Evolutionary conservation across 2,329 filamentous ascomycete genomes (phyloP).

Genomic region (Colletotrichum falcatum): DNA sequence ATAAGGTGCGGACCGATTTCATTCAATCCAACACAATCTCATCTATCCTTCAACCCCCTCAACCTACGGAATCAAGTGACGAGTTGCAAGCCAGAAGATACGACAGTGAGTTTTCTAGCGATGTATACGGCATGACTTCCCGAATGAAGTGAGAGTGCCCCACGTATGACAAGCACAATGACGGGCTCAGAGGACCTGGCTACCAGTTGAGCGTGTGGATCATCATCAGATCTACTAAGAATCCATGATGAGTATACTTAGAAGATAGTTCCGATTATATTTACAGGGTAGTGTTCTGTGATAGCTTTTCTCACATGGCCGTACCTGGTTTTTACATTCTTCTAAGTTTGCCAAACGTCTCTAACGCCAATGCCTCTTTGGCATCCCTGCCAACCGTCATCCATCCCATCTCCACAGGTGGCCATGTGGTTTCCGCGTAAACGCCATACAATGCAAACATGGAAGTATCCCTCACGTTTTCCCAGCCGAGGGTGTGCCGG

Average conservation of each 20-base stretch:
- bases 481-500: not conserved
- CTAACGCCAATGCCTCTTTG: constrained; percentile 11
- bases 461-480: not conserved
- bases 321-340: not conserved
- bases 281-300: constrained; percentile 16
- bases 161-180: not conserved
- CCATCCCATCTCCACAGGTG: not conserved
- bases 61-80: not conserved
- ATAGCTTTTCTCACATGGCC: not conserved
- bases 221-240: not conserved
- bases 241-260: not conserved
- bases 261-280: not conserved
- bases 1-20: not conserved
- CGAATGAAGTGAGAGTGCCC: not conserved
- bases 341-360: not conserved
- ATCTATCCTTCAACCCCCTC: no score
- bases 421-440: not conserved
- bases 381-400: not conserved
- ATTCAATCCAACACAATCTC: not conserved
- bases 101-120: not conserved
- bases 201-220: not conserved
- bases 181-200: not conserved
- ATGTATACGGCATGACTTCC: not conserved
- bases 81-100: not conserved
- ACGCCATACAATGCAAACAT: constrained; percentile 31